These are phyloP conservation scores for Euphrasia confusa DNA, from an alignment of 257 asterid genomes.

Conservation along the genomic window DNA sequence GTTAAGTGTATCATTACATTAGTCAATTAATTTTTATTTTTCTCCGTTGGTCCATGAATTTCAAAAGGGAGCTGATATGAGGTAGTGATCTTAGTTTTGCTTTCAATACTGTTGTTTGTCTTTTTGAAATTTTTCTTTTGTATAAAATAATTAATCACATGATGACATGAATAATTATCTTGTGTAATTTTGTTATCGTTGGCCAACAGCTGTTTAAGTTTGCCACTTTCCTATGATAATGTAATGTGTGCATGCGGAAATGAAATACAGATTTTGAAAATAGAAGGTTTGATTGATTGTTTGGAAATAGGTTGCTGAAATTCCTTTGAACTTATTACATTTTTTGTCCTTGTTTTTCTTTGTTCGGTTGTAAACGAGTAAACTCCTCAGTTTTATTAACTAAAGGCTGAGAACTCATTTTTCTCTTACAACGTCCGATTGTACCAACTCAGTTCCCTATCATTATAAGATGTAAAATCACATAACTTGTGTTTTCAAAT, in stretches of 20 bases:
- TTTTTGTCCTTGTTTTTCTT: neutral
- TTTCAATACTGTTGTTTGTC: too few relatives aligned
- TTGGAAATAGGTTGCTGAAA: neutral
- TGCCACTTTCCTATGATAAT: too few relatives aligned
- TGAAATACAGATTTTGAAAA: too few relatives aligned
- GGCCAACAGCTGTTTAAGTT: too few relatives aligned
- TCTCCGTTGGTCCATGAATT: neutral
- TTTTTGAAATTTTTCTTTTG: too few relatives aligned
- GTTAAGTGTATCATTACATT: neutral
- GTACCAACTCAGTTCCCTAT: neutral
- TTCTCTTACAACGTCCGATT: neutral
- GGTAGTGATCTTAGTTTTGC: neutral
- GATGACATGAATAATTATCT: too few relatives aligned
- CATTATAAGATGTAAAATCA: neutral
- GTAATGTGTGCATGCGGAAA: too few relatives aligned
- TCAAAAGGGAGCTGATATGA: neutral
- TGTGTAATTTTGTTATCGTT: too few relatives aligned
- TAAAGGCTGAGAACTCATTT: too few relatives aligned
- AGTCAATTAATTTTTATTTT: neutral
- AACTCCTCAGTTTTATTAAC: too few relatives aligned
- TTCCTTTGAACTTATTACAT: neutral
- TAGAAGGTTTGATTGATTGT: neutral
- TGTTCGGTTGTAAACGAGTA: neutral
- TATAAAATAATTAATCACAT: too few relatives aligned
- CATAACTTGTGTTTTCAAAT: neutral